Conservation (phyloP, 306 rosid species). For the Hylodesmum podocarpum region DNA sequence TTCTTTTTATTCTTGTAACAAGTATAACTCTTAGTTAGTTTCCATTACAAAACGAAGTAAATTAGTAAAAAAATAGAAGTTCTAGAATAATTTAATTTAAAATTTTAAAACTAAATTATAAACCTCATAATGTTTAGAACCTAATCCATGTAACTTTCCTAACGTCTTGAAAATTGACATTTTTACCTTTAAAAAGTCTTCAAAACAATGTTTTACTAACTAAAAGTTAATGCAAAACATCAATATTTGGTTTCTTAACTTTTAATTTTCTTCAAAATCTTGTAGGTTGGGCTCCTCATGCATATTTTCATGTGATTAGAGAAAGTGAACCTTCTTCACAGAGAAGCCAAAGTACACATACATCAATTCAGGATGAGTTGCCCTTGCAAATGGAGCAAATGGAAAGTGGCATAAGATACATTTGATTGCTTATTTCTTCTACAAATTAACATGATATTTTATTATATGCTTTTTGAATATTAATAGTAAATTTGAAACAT, state of each 20-base stretch:
- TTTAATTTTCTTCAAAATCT: neutral
- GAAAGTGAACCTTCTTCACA: constrained; percentile 1
- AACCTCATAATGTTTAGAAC: no score
- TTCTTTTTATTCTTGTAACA: no score
- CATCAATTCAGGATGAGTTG: neutral
- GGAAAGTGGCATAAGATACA: constrained; percentile 27
- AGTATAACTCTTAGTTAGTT: no score
- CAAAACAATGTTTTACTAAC: neutral
- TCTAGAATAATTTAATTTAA: no score
- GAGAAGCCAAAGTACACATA: constrained; percentile 3
- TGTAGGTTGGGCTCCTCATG: constrained; percentile 65
- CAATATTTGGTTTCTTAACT: neutral
- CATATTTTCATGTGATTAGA: constrained; percentile 32
- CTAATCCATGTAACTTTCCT: no score
- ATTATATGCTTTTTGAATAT: neutral
- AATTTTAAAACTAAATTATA: no score
- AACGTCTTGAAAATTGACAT: neutral
- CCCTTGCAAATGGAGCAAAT: constrained; percentile 5
- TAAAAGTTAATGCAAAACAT: neutral
- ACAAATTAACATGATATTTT: neutral
- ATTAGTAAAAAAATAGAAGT: no score
- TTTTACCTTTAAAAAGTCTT: neutral
- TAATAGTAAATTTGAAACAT: neutral
- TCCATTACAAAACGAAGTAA: no score
- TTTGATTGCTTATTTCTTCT: constrained; percentile 1